Conservation (phyloP, 2,329 filamentous ascomycete genomes). For the Microsporum canis region DNA sequence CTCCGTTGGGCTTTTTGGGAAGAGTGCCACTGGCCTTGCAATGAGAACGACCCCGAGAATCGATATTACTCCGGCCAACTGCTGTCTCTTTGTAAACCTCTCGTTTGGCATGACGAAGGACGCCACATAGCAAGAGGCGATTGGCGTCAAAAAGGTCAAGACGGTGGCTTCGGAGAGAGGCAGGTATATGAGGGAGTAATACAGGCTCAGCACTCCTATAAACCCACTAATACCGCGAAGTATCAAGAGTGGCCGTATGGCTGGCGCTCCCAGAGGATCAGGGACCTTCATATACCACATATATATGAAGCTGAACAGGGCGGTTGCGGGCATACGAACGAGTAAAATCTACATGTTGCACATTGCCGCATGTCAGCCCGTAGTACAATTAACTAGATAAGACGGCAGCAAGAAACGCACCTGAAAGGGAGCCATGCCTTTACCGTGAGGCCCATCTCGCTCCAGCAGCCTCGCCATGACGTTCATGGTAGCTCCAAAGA, state of each 20-base stretch:
- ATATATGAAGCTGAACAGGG: constrained; percentile 54
- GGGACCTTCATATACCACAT: constrained; percentile 61
- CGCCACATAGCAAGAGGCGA: constrained; percentile 67
- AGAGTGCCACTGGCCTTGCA: constrained; percentile 55
- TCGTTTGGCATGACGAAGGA: constrained; percentile 59
- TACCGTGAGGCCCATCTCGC: constrained; percentile 51
- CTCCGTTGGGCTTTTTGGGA: constrained; percentile 23
- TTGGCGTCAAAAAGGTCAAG: constrained; percentile 74
- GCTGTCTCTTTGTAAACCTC: constrained; percentile 65
- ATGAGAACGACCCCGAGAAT: constrained; percentile 73
- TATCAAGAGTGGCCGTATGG: constrained; percentile 57
- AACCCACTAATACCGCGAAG: constrained; percentile 59
- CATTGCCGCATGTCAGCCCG: neutral
- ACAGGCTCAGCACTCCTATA: constrained; percentile 72
- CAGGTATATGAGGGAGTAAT: constrained; percentile 63
- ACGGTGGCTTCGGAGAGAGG: constrained; percentile 80
- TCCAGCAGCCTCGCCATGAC: constrained; percentile 67
- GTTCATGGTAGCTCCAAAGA: constrained; percentile 81
- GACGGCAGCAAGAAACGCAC: constrained; percentile 21
- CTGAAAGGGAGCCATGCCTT: constrained; percentile 70
- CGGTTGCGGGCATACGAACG: constrained; percentile 64
- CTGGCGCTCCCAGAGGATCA: constrained; percentile 55
- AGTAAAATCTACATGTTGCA: constrained; percentile 52
- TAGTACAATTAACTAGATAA: neutral
- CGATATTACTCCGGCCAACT: constrained; percentile 63